Base-by-base conservation (phyloP, 176 grass and related monocot species). In the Melocanna baccifera region DNA sequence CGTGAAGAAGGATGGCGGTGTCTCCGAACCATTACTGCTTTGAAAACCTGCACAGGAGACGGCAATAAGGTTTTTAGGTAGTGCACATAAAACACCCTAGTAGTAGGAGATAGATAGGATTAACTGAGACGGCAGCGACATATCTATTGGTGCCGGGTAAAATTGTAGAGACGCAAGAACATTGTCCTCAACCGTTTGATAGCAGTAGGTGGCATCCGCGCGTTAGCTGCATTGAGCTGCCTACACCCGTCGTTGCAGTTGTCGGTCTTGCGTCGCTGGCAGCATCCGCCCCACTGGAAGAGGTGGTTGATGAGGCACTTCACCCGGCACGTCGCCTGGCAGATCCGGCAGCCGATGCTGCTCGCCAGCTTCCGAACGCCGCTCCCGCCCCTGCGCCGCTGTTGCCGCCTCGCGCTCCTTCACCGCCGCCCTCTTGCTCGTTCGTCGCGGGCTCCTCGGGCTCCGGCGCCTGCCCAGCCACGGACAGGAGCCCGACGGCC, bases 231-330 rank as follows among this genome's bases (percentile, higher is more conserved):
- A n/a, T 5, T 0, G 11, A 18, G 57, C 83, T 89, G 80, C 76
- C 84, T 62, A 43, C 88, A 90, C 88, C 88, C 86, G 28, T 83
- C 84, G 88, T 86, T 86, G 84, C 88, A 90, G 88, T 86, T 90
- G 73, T 90, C 88, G 28, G 48, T 4, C 88, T 73, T 90, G 84
- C 88, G 86, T 2, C 67, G 84, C 79, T 73, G 73, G 84, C 79
- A 90, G 84, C 88, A 90, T 0, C 1, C 59, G 73, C 84, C 88
- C 88, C 88, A 90, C 83, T 86, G 88, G 67, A 90, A 90, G 67
- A 90, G 79, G 73, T 78, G 82, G 84, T 83, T 90, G 73, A 90
- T 28, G 73, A 90, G 88, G 73, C 84, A 90, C 88, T 90, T 90
- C 25, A 83, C 84, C 18, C 88, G 71, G 37, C 88, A 90, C 47